phyloP scores from a whole-genome alignment of 176 grass and related monocot genomes.

The Phoenix roebelenii region DNA sequence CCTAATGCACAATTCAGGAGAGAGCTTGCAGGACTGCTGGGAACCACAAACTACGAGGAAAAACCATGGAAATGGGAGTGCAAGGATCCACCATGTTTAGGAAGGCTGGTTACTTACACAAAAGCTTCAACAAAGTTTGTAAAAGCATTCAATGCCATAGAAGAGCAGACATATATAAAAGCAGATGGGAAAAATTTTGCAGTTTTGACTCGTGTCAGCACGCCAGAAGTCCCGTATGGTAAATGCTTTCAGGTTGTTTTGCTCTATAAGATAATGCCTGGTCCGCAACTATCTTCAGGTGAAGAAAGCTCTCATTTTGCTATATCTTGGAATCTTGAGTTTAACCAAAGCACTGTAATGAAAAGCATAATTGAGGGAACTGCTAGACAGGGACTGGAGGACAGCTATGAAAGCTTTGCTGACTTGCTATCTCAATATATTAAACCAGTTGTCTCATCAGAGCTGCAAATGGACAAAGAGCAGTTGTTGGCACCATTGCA shows the following conservation, averaged over 20 bases:
- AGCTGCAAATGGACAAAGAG: constrained; percentile 49
- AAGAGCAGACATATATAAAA: constrained; percentile 75
- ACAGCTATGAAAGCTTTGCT: constrained; percentile 63
- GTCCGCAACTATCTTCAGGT: constrained; percentile 25
- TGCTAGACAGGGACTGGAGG: constrained; percentile 55
- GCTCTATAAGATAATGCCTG: constrained; percentile 65
- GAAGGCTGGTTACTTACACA: constrained; percentile 62
- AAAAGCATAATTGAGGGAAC: constrained; percentile 69
- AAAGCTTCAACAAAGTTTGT: constrained; percentile 46
- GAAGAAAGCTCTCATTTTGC: constrained; percentile 46
- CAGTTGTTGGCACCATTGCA: constrained; percentile 66
- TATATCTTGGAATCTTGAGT: constrained; percentile 66
- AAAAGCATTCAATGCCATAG: constrained; percentile 63
- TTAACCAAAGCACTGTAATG: constrained; percentile 71
- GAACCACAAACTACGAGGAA: constrained; percentile 44
- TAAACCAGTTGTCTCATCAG: constrained; percentile 35
- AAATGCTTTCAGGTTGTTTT: constrained; percentile 74
- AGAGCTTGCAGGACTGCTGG: constrained; percentile 41
- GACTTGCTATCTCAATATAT: constrained; percentile 42
- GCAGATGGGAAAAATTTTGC: constrained; percentile 56
- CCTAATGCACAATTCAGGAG: constrained; percentile 59
- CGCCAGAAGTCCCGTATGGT: constrained; percentile 72
- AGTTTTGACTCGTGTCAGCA: constrained; percentile 43
- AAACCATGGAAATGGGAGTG: constrained; percentile 53
- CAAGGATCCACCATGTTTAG: constrained; percentile 32